phyloP scores from a whole-genome alignment of 176 grass and related monocot species.

The Oryza nivara region DNA sequence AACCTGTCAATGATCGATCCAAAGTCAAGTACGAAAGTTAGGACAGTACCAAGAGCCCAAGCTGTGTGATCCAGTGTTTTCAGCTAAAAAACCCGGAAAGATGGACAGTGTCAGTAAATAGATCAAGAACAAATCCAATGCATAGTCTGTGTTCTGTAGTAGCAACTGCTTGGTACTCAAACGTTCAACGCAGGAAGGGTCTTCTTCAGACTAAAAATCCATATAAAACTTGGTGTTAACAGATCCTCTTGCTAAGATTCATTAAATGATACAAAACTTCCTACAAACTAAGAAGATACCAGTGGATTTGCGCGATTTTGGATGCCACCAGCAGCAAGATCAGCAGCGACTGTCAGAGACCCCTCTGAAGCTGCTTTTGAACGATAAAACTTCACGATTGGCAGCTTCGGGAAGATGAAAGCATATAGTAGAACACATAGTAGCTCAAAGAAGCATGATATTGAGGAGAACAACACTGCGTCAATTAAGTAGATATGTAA shows the following conservation, averaged over 20 bases:
- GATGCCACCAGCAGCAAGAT: slow-evolving; percentile 71
- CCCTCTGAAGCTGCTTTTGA: slow-evolving; percentile 73
- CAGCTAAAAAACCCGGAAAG: slow-evolving; percentile 79
- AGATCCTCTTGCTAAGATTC: neutral
- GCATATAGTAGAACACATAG: slow-evolving; percentile 65
- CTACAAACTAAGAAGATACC: slow-evolving; percentile 16
- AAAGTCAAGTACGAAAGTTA: neutral
- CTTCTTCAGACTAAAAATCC: slow-evolving; percentile 47
- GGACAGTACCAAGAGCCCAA: slow-evolving; percentile 59
- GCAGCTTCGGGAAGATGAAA: slow-evolving; percentile 67
- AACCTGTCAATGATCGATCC: neutral
- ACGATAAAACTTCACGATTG: slow-evolving; percentile 67
- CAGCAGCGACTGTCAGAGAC: slow-evolving; percentile 59
- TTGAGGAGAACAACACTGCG: slow-evolving; percentile 74
- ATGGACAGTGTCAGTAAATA: slow-evolving; percentile 73
- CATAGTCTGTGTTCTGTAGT: slow-evolving; percentile 66
- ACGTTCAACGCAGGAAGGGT: slow-evolving; percentile 39
- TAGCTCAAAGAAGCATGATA: slow-evolving; percentile 68
- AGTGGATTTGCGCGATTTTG: slow-evolving; percentile 18
- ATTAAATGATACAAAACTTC: neutral
- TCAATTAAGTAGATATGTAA: neutral
- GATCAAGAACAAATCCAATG: slow-evolving; percentile 61
- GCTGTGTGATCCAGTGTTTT: slow-evolving; percentile 77
- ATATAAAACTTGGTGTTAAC: neutral
- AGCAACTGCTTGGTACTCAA: slow-evolving; percentile 59